Base-by-base conservation (phyloP, 2,329 filamentous ascomycete species). In the Trichoderma sp. region DNA sequence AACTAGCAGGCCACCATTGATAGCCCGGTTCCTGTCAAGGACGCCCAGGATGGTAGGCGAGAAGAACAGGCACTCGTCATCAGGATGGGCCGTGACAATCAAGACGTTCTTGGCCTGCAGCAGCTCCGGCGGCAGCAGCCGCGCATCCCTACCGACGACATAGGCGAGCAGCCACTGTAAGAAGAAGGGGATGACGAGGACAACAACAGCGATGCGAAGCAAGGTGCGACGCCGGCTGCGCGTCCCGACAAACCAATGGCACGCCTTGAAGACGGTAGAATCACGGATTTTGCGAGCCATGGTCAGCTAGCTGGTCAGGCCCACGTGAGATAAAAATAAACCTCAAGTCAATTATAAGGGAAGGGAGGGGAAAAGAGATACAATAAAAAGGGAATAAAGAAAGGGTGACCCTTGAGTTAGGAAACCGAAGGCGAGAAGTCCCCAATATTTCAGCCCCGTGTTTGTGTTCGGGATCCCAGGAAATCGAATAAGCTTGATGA, bases 11-110 rank as follows among this genome's bases (percentile, higher is more conserved):
- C 74, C 74, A 0, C 77, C 77, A 11, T 70, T 74, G 11, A 74
- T 70, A 1, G 64, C 60, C 55, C 58, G 74, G 60, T 77, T 76
- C n/a, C 76, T 67, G 53, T 76, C 75, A 57, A 79, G 71, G 10
- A 78, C 71, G 33, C 76, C 77, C 40, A 79, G 60, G 7, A 78
- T 77, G 67, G 72, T 76, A 3, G 77, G 77, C 4, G 77, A 69
- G 55, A 78, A 78, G 68, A 78, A 79, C 6, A 78, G 74, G 33
- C 77, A 79, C 71, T 85, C 84, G 8, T 81, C 79, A 40, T 79
- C 80, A 16, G 77, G 77, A 52, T 81, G 79, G 2, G 80, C 79
- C 14, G 80, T 81, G 14, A 82, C 78, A 37, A 81, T 73, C 29
- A 82, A 70, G 4, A 81, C 70, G 70, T 77, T 81, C 52, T 75